Conservation (phyloP, 495 filamentous ascomycete genomes). For the Ascobolus immersus region DNA sequence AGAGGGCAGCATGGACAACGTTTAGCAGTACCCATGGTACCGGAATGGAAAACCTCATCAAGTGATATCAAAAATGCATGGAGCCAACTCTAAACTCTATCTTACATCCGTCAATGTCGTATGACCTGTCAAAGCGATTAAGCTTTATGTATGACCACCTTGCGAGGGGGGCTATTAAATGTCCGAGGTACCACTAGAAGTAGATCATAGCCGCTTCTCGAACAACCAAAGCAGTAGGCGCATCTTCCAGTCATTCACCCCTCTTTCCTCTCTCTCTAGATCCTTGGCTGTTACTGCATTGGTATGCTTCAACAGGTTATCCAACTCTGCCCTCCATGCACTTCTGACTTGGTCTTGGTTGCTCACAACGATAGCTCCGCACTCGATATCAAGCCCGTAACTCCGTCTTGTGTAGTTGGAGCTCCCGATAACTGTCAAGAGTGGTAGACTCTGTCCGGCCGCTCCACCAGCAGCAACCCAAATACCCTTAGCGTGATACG, state of each 20-base stretch:
- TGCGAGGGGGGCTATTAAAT: no score
- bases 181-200: no score
- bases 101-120: no score
- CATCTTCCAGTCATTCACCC: conserved; percentile 65
- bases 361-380: conserved; percentile 63
- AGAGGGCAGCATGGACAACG: no score
- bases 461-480: neutral
- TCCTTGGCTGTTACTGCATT: conserved; percentile 40
- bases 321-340: conserved; percentile 49
- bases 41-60: no score
- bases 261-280: conserved; percentile 50
- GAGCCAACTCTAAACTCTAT: no score
- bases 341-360: conserved; percentile 44
- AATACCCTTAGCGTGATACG: conserved; percentile 75
- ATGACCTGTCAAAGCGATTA: no score
- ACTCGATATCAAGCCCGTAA: conserved; percentile 75
- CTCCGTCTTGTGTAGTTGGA: conserved; percentile 91
- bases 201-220: conserved; percentile 1
- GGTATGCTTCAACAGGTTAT: conserved; percentile 51
- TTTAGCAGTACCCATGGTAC: no score
- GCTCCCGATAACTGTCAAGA: conserved; percentile 61
- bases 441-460: conserved; percentile 26
- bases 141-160: no score
- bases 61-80: no score
- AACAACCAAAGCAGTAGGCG: conserved; percentile 67